A percentile compares a stretch with the other conserved stretches of the same genome.
Evolutionary conservation across 371 early-diverging fungal species (phyloP).

Genomic region (Sanchytrium tribonematis): DNA sequence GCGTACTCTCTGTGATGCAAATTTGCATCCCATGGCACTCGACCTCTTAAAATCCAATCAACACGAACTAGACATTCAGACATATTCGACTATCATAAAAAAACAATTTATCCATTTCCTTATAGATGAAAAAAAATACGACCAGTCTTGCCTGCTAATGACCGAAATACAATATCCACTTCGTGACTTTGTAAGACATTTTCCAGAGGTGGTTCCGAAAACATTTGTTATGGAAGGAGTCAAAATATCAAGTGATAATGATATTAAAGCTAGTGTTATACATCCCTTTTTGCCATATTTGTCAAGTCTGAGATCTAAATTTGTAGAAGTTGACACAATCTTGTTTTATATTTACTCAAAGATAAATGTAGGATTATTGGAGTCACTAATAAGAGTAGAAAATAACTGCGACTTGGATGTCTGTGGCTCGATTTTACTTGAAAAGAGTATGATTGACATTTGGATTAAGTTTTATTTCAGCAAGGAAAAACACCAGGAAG

Average conservation of each 20-base stretch:
- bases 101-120: not conserved
- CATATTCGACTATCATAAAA: not conserved
- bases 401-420: not conserved
- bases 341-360: not conserved
- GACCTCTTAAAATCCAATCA: not conserved
- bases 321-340: not conserved
- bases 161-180: not conserved
- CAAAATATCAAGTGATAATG: not conserved
- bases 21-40: not conserved
- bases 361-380: not conserved
- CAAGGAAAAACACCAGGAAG: not conserved
- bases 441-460: not conserved
- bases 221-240: not conserved
- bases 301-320: not conserved
- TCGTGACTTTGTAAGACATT: not conserved
- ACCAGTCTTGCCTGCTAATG: not conserved
- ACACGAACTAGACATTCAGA: not conserved
- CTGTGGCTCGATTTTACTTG: not conserved
- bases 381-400: not conserved
- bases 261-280: not conserved
- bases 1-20: not conserved
- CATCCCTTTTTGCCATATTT: not conserved
- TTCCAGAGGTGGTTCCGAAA: not conserved
- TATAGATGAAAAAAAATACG: not conserved
- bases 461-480: not conserved